These are phyloP conservation scores for Lineolata rhizophorae DNA, from an alignment of 495 filamentous ascomycete species.

Conservation along the genomic window DNA sequence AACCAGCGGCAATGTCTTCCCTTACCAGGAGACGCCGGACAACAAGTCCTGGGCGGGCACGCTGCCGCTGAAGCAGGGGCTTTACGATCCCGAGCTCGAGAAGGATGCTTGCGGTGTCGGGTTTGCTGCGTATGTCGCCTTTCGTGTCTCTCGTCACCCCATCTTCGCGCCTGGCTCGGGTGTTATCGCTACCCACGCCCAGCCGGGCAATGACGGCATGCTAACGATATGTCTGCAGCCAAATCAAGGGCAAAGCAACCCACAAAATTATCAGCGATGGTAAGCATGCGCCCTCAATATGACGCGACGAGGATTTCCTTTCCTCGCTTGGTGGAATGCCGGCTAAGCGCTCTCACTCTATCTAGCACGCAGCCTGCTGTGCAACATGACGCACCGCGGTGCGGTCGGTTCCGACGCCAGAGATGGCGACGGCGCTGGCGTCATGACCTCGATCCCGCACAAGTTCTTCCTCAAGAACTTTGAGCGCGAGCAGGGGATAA, in stretches of 20 bases:
- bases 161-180: no score
- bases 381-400: conserved; percentile 99
- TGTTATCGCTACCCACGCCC: neutral
- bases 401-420: conserved; percentile 94
- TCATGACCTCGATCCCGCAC: conserved; percentile 98
- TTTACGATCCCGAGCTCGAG: conserved; percentile 90
- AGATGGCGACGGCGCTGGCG: conserved; percentile 93
- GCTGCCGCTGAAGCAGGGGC: conserved; percentile 89
- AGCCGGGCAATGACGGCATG: neutral
- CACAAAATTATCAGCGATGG: conserved; percentile 99
- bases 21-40: conserved; percentile 64
- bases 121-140: conserved; percentile 94
- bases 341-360: no score
- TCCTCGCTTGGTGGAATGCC: no score
- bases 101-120: conserved; percentile 99
- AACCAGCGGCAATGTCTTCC: conserved; percentile 40
- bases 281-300: conserved; percentile 30
- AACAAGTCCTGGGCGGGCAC: conserved; percentile 89
- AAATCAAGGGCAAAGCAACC: conserved; percentile 92
- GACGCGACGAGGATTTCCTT: no score
- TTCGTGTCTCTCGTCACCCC: no score
- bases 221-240: conserved; percentile 26
- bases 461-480: conserved; percentile 99
- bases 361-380: conserved; percentile 73
- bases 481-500: conserved; percentile 64